Evolutionary conservation across 1,139 yeast species (phyloP), one percentile per base, ranked within the genome.

Genomic region (Wickerhamomyces sp.): DNA sequence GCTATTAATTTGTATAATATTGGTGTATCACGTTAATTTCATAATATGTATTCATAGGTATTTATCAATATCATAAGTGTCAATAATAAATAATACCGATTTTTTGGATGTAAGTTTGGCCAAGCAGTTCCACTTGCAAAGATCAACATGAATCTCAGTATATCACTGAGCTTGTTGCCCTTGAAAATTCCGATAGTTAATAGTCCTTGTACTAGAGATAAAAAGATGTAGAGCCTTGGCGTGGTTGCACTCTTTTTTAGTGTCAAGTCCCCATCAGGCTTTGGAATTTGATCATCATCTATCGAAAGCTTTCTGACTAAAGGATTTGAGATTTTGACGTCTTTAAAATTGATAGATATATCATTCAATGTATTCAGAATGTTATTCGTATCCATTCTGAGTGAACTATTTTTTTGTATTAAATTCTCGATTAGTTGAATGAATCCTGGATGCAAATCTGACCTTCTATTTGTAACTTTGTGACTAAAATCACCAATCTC

Each of bases 311-410:
- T 26, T 27, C 28, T 31, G n/a, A n/a, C n/a, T n/a, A n/a, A n/a
- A n/a, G n/a, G n/a, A n/a, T n/a, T n/a, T n/a, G n/a, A n/a, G 12
- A 8, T n/a, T 20, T 22, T 22, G 5, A 30, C 24, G 22, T 31
- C 22, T 15, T 19, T 20, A 7, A 30, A 27, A 10, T 36, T 30
- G 1, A 27, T 20, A 9, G 42, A 36, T 16, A 56, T 31, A 9
- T 38, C 38, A 15, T 59, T 58, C 37, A 74, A 44, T 8, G 49
- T 47, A 1, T 46, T 39, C 17, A 71, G 49, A 1, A 77, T 58
- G 17, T 68, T 67, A 1, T 54, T 60, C 2, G 79, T 70, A 3
- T 62, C 51, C 3, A 80, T 76, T 34, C 88, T 67, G 6, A 53
- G 44, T 0, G 39, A 40, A 0, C 76, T 69, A 19, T 65, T 48